Conservation (phyloP, 331 rosid species). For the Acacia pycnantha region DNA sequence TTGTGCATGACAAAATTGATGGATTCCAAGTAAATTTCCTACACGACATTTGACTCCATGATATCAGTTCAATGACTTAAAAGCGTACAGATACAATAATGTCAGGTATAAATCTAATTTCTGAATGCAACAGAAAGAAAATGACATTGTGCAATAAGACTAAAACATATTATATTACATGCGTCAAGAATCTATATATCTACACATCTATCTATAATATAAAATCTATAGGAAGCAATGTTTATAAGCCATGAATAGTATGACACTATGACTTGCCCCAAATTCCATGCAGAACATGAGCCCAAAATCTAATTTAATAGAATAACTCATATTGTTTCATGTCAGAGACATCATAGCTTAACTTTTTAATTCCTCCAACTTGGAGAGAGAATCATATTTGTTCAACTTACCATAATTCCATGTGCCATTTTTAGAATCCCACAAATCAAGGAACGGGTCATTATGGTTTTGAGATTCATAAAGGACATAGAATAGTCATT, state of each 20-base stretch:
- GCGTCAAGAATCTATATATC: neutral
- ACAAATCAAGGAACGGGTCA: neutral
- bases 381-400: neutral
- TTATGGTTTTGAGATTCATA: neutral
- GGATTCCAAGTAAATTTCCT: conserved; percentile 33
- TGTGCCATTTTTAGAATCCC: neutral
- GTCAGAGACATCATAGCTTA: neutral
- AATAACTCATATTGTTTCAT: neutral
- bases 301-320: neutral
- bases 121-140: neutral
- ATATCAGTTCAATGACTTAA: neutral
- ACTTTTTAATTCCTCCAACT: neutral
- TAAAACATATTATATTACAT: neutral
- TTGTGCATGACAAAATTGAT: conserved; percentile 20
- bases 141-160: neutral
- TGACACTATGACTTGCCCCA: neutral
- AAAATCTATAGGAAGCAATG: neutral
- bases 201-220: neutral
- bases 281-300: neutral
- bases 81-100: neutral
- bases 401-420: neutral
- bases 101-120: neutral
- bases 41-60: conserved; percentile 28
- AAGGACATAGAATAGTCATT: neutral
- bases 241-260: neutral